Percentiles rank a stretch among this genome's conserved stretches.
Evolutionary conservation across 164 flowering plant genomes (phyloP).

Genomic region (Cinnamomum micranthum): DNA sequence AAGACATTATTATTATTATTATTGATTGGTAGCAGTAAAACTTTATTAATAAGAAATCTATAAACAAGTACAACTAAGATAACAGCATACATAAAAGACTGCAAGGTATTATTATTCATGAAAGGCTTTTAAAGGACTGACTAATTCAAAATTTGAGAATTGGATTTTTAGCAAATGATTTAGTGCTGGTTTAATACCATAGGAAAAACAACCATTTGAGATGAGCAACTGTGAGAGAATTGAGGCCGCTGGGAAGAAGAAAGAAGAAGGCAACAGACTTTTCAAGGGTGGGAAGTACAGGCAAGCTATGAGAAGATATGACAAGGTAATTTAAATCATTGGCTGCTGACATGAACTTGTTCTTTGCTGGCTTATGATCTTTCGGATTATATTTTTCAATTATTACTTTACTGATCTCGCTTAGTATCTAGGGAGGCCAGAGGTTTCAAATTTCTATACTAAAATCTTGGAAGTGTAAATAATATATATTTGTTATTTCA

Average conservation of each 20-base stretch:
- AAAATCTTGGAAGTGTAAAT: too few relatives aligned
- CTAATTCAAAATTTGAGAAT: neutral
- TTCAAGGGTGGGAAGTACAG: slow-evolving; percentile 57
- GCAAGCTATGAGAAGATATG: slow-evolving; percentile 55
- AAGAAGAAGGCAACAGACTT: slow-evolving; percentile 67
- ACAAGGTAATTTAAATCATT: slow-evolving; percentile 36
- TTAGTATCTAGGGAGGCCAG: too few relatives aligned
- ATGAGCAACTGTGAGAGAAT: slow-evolving; percentile 52
- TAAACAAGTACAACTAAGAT: too few relatives aligned
- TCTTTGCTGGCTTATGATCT: neutral
- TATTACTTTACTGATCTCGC: neutral
- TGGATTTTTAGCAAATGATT: neutral
- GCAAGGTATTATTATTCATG: too few relatives aligned
- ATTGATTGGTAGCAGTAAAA: too few relatives aligned
- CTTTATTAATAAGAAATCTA: too few relatives aligned
- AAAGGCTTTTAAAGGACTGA: neutral
- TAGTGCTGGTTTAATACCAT: neutral
- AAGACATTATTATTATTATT: too few relatives aligned
- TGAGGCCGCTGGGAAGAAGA: slow-evolving; percentile 56
- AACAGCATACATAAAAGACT: too few relatives aligned
- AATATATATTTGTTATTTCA: too few relatives aligned
- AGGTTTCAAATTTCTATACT: too few relatives aligned
- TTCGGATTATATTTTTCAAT: neutral
- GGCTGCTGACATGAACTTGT: slow-evolving; percentile 3
- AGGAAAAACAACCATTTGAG: slow-evolving; percentile 70